Percentiles rank a stretch among this genome's conserved stretches.
These are phyloP conservation scores for Crepidotus variabilis DNA, from an alignment of 768 basidiomycete genomes.

Conservation along the genomic window DNA sequence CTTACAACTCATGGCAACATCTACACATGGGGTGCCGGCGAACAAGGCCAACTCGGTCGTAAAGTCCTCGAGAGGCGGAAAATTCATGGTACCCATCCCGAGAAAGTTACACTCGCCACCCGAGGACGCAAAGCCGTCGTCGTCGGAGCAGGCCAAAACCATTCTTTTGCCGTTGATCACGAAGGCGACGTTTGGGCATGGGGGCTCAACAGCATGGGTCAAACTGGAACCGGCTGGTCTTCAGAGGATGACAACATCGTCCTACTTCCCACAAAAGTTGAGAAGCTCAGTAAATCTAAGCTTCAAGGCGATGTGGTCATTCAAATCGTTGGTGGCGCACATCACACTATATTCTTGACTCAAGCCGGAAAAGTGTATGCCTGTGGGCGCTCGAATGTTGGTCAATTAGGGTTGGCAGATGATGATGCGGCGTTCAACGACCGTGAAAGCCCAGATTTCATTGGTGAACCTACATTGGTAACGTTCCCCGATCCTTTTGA, in stretches of 20 bases:
- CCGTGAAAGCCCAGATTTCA: slow-evolving; percentile 50
- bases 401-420: slow-evolving; percentile 76
- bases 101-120: slow-evolving; percentile 73
- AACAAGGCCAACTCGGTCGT: slow-evolving; percentile 88
- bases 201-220: slow-evolving; percentile 93
- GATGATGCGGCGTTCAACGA: slow-evolving; percentile 66
- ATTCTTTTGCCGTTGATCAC: slow-evolving; percentile 89
- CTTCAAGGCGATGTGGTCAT: slow-evolving; percentile 60
- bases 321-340: slow-evolving; percentile 79
- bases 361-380: slow-evolving; percentile 80
- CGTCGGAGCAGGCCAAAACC: slow-evolving; percentile 79
- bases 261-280: slow-evolving; percentile 61
- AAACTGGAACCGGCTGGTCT: slow-evolving; percentile 60
- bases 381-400: slow-evolving; percentile 79
- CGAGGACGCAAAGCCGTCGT: slow-evolving; percentile 55
- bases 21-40: slow-evolving; percentile 87
- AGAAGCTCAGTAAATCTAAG: slow-evolving; percentile 55
- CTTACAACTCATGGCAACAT: slow-evolving; percentile 86
- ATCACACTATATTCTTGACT: slow-evolving; percentile 90
- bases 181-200: slow-evolving; percentile 86
- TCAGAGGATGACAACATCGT: slow-evolving; percentile 49
- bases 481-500: slow-evolving; percentile 62
- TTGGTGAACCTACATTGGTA: slow-evolving; percentile 63
- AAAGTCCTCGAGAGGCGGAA: slow-evolving; percentile 86
- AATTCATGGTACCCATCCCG: slow-evolving; percentile 85